Base-by-base conservation (phyloP, 2,329 filamentous ascomycete genomes). In the Acarospora socialis region DNA sequence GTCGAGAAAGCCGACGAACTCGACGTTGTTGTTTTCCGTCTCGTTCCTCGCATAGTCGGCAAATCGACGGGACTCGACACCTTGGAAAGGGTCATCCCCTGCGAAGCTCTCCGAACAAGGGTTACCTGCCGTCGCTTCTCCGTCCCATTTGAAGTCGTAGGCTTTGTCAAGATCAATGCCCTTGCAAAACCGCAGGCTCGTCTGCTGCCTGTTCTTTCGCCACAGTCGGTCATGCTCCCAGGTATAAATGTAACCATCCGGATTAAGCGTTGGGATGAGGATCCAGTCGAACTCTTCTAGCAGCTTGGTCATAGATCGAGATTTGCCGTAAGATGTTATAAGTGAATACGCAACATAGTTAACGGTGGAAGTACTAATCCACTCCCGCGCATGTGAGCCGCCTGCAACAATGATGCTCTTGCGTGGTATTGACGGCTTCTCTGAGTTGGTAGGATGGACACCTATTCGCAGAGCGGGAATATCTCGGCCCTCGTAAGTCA, bases 101-200 rank as follows among this genome's bases (percentile, higher is more conserved):
- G 84, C 78, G 50, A 84, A 95, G 48, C 75, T 83, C 50, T 94
- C 86, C 1, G 81, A 90, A 57, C 87, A 98, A 2, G 87, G 84
- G 47, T 92, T 92, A 22, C 63, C 70, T 34, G 70, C 68, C 8
- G 68, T 67, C 4, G 66, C 59, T 9, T 70, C 65, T 22, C 69
- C 72, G 45, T 87, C 76, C 84, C 87, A 95, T 45, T 80, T 71
- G 53, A 78, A 93, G 2, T 76, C 72, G 57, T 87, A 95, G 9
- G 77, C 71, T 41, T 83, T 81, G 48, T 95, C 87, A 10, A 98
- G 68, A 50, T 98, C 90, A 30, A 93, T 65, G 6, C 90, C 90
- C 5, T 69, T 75, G 52, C 90, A 98, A 56, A 87, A 87, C 10
- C 74, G 70, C 37, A 92, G 66, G 36, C 67, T 75, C 1, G 86